Evolutionary conservation across 148 eudicot species (phyloP).

Genomic region (Chenopodium album): DNA sequence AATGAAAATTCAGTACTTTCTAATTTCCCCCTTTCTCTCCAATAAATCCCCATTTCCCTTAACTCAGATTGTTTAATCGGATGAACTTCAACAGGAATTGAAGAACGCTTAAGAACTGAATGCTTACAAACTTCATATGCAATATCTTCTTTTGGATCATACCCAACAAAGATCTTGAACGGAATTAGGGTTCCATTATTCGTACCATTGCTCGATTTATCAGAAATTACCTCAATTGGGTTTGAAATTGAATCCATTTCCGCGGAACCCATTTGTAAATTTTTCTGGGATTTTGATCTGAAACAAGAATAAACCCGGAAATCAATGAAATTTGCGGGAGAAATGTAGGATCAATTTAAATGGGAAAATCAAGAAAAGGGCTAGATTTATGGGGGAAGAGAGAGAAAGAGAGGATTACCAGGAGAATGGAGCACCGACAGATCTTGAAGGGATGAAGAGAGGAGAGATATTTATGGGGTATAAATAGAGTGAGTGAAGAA

Average conservation of each 20-base stretch:
- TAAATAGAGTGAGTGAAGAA: neutral
- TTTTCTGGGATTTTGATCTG: neutral
- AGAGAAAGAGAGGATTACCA: neutral
- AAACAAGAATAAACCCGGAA: neutral
- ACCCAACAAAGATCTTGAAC: conserved; percentile 80
- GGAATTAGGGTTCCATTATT: conserved; percentile 38
- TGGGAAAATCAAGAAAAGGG: neutral
- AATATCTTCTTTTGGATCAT: conserved; percentile 77
- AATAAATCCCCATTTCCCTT: conserved; percentile 55
- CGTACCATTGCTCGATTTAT: conserved; percentile 15
- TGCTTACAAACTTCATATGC: conserved; percentile 82
- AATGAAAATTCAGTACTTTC: conserved; percentile 97
- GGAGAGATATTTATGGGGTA: neutral
- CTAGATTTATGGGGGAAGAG: neutral
- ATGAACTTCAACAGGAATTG: conserved; percentile 62
- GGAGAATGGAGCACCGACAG: conserved; percentile 24
- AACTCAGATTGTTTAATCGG: conserved; percentile 78
- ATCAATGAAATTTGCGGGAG: neutral
- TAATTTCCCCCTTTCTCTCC: conserved; percentile 75
- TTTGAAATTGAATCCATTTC: conserved; percentile 1
- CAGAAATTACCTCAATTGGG: conserved; percentile 7
- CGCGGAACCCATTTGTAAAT: conserved; percentile 22
- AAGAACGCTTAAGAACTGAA: conserved; percentile 65
- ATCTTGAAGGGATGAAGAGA: neutral
- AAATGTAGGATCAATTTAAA: neutral